Evolutionary conservation across 2,329 filamentous ascomycete species (phyloP), one percentile per base, ranked within the genome.

Genomic region (Pestalotiopsis sp.): DNA sequence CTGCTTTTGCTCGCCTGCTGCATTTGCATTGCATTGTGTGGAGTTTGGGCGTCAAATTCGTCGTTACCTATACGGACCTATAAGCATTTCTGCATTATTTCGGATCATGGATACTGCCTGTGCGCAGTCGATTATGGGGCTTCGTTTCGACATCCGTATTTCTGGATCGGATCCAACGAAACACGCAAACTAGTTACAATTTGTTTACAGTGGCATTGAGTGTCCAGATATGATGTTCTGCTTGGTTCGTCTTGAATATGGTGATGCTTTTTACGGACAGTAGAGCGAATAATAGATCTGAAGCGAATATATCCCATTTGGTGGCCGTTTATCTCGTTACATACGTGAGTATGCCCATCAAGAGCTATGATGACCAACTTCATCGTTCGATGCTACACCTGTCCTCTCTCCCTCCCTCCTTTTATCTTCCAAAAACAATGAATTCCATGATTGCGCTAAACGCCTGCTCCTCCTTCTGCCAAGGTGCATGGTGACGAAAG

Each of bases 1-100:
- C 26, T 20, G 38, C 14, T 44, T 17, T 52, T 30, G 24, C n/a
- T 26, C n/a, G 35, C 17, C 22, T 59, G 24, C 22, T 26, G 22
- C 22, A 26, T 26, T 35, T 59, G 48, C 63, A 11, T 66, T 66
- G 65, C 65, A 66, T 62, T 44, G 11, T 38, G 59, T 22, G 59
- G 59, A 62, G 59, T 62, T 62, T 30, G 10, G 44, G 44, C 44
- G 44, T 52, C 20, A 35, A 35, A 52, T 52, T n/a, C 13, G n/a
- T 48, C 44, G 3, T 22, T 52, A 52, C 17, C 44, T n/a, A 20
- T 17, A 9, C 30, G 30, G 30, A 35, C 30, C 30, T 35, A 52
- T 52, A 52, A 52, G 14, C 6, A 52, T 52, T 52, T n/a, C 44
- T 52, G 44, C 44, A 52, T 52, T 17, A 52, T 52, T 20, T 52